These are phyloP conservation scores for Tephrocybe sp. DNA, from an alignment of 768 basidiomycete species.

Conservation along the genomic window DNA sequence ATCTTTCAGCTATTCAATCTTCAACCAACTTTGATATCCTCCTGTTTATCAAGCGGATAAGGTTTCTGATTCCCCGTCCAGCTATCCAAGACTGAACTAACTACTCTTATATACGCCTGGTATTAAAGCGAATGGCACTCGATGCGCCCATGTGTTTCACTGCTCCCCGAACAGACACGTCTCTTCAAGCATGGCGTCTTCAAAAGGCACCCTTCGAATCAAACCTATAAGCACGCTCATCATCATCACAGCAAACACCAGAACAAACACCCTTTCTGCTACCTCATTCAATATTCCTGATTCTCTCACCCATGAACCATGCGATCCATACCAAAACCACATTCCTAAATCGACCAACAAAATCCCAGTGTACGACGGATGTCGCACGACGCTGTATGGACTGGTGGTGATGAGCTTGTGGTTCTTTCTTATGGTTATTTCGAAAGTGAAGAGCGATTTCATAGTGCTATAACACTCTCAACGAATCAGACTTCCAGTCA, in stretches of 20 bases:
- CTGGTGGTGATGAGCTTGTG: conserved; percentile 25
- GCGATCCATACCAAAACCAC: conserved; percentile 26
- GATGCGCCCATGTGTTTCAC: conserved; percentile 23
- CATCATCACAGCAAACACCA: conserved; percentile 9
- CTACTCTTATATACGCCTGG: conserved; percentile 16
- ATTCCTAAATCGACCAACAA: conserved; percentile 27
- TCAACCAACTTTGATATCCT: too few relatives aligned
- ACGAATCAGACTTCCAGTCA: neutral
- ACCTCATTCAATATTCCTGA: conserved; percentile 27
- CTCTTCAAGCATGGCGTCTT: conserved; percentile 24
- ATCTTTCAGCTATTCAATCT: too few relatives aligned
- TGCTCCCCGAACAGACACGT: conserved; percentile 27
- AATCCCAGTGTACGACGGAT: conserved; percentile 28
- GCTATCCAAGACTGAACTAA: neutral
- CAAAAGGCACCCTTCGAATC: conserved; percentile 18
- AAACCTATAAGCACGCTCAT: conserved; percentile 13
- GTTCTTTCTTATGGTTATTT: conserved; percentile 4
- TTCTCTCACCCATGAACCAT: conserved; percentile 28
- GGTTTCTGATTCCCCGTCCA: too few relatives aligned
- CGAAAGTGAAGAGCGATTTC: conserved; percentile 3
- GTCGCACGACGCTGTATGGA: conserved; percentile 31
- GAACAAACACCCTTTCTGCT: conserved; percentile 16
- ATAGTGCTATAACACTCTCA: neutral
- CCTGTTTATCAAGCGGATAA: too few relatives aligned
- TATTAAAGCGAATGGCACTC: conserved; percentile 23